Conservation (phyloP, 441 rosid genomes). For the Croton setiger region DNA sequence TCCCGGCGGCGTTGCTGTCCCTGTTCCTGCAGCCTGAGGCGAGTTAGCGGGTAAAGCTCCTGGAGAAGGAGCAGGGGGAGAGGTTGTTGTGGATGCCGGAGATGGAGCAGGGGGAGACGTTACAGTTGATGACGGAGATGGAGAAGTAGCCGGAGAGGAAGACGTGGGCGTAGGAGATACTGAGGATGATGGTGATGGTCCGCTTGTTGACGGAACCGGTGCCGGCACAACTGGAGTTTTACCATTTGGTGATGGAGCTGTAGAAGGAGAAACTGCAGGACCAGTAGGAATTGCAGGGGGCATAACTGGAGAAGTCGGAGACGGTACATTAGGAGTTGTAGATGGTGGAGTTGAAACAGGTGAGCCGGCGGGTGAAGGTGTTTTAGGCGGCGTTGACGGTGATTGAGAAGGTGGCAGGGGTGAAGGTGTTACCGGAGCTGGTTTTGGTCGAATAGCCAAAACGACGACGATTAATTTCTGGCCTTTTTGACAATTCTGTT, state of each 20-base stretch:
- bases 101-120: slow-evolving; percentile 17
- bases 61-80: too few species aligned
- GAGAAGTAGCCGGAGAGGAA: neutral
- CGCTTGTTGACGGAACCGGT: neutral
- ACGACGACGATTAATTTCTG: slow-evolving; percentile 58
- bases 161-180: slow-evolving; percentile 1
- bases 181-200: slow-evolving; percentile 14
- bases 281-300: neutral
- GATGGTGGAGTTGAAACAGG: slow-evolving; percentile 15
- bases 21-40: neutral
- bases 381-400: neutral
- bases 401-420: neutral
- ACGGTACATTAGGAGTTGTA: neutral
- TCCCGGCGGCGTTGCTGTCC: neutral
- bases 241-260: neutral
- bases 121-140: slow-evolving; percentile 4
- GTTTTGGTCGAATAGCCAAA: slow-evolving; percentile 26
- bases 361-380: slow-evolving; percentile 5
- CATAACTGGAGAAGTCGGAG: slow-evolving; percentile 16
- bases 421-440: slow-evolving; percentile 3
- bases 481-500: slow-evolving; percentile 48
- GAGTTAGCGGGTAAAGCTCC: too few species aligned
- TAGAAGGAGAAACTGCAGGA: neutral
- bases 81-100: neutral
- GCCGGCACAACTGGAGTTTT: slow-evolving; percentile 1